Base-by-base conservation (phyloP, 176 grass and related monocot genomes). In the Aegilops longissima region DNA sequence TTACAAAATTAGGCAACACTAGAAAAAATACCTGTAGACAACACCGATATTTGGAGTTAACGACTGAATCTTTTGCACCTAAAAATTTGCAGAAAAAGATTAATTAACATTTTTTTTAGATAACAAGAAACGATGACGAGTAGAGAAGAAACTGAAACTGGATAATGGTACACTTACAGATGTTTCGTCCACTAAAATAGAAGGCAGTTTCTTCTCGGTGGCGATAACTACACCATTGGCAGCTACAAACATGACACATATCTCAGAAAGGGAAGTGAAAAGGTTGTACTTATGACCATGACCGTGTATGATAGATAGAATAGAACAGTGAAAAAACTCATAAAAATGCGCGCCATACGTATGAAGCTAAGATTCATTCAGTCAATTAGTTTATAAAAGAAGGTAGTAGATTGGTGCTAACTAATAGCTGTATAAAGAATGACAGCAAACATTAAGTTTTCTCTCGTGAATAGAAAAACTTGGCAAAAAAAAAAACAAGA, bases 41-140 rank as follows among this genome's bases (percentile, higher is more conserved):
- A 96, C 97, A 44, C 92, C 94, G 61, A 98, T 98, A 56, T 98
- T 96, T 56, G 94, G 87, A 79, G 97, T 96, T 87, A 98, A 82
- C 44, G 92, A 65, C 69, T 98, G 97, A 83, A 94, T 98, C 82
- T 98, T 98, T 91, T 98, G 97, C 16, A 98, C 94, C 94, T 96
- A 47, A 21, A 89, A 82, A 84, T 74, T 71, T 86, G 16, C 70
- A 85, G 8, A 64, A 52, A 71, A 8, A 35, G 24, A 85, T 36
- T 52, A 72, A 40, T 82, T 82, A 82, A 24, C 3, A 34, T 13
- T 61, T 27, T 16, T 33, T 33, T 29, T 21, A 38, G 66, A 79
- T 40, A 63, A 12, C 38, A 77, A 65, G 1, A 31, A 64, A 11
- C 4, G 35, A 85, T 70, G 79, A 0, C 25, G 40, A 38, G 21